Evolutionary conservation across 305 asterid species (phyloP).

Genomic region (Coffea humblotiana): DNA sequence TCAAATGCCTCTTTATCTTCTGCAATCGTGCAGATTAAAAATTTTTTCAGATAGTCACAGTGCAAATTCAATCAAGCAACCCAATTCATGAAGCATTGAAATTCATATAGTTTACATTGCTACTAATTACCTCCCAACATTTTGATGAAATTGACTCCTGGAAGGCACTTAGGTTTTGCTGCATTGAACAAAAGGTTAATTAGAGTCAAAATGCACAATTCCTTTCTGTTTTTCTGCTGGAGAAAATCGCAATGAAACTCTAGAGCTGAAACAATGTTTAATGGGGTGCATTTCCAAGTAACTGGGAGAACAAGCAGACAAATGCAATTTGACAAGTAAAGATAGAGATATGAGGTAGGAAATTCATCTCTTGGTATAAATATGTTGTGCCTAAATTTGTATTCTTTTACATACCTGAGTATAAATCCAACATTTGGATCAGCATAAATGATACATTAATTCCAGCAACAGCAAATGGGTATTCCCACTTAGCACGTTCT

Average conservation of each 20-base stretch:
- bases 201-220: not conserved
- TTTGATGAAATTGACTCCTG: conserved; percentile 65
- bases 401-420: conserved; percentile 48
- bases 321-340: not conserved
- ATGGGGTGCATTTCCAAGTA: not conserved
- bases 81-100: not conserved
- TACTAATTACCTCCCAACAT: conserved; percentile 64
- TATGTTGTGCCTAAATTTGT: not conserved
- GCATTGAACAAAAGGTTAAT: conserved; percentile 25
- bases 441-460: conserved; percentile 84
- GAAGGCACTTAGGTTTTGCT: conserved; percentile 83
- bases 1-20: conserved; percentile 88
- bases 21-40: conserved; percentile 35
- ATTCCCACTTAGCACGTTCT: conserved; percentile 82
- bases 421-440: conserved; percentile 87
- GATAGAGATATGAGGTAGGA: not conserved
- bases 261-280: too few species aligned
- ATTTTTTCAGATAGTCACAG: conserved; percentile 7
- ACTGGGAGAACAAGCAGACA: not conserved
- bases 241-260: not conserved
- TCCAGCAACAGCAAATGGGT: conserved; percentile 97
- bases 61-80: conserved; percentile 6
- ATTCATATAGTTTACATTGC: not conserved
- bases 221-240: not conserved
- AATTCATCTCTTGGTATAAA: not conserved